Base-by-base conservation (phyloP, 306 rosid genomes). In the Rosa lucieae region DNA sequence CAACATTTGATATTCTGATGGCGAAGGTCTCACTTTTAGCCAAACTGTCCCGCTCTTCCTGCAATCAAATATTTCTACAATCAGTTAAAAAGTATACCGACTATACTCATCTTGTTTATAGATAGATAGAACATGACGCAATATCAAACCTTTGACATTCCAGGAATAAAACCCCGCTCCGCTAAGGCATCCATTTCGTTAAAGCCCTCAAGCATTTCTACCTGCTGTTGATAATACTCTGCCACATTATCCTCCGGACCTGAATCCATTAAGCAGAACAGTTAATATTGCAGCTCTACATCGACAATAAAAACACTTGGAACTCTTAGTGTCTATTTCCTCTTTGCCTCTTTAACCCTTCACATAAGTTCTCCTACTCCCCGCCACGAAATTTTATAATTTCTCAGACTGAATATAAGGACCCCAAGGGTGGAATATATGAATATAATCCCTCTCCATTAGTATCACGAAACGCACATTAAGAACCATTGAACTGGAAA, bases 161-260 rank as follows among this genome's bases (percentile, higher is more conserved):
- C 96, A 58, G 96, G 97, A 83, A 96, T 56, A 81, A 89, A 90
- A 62, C 98, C 99, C 52, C 90, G 92, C 73, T 93, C 90, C 0
- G 97, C 89, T 58, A 96, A 88, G 55, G 88, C 92, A 90, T 96
- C 99, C 98, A 96, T 96, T 82, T 93, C 96, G n/a, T 77, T 93
- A 84, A 96, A 93, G 37, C 99, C 98, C 89, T 96, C 96, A 0
- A 96, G 98, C 89, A 91, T 89, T 86, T 96, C 94, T 21, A 91
- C 93, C 81, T 96, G 99, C 81, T 96, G 98, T 85, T 96, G 98
- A 80, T 96, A 96, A 85, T 96, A 96, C 87, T 86, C 97, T 0
- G 99, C 99, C 86, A 96, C 89, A 66, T 88, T 77, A 86, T 93
- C 97, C 81, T 91, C 99, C 39, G 89, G 86, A 56, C 89, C 98